phyloP scores from a whole-genome alignment of 805 yeast species.

The Wickerhamiella australiensis region DNA sequence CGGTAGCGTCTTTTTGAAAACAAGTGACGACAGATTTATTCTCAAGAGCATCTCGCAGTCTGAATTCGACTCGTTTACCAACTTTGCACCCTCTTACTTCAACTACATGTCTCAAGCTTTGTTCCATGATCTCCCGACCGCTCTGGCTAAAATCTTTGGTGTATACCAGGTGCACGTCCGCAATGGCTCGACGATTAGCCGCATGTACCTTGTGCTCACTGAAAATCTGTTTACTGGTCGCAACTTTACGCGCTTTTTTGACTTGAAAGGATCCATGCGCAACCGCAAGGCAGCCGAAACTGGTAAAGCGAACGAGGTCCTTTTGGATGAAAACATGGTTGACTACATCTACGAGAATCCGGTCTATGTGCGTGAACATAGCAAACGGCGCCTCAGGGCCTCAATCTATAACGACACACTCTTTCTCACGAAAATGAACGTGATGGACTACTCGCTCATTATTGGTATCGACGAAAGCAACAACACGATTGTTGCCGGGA shows the following conservation, averaged over 20 bases:
- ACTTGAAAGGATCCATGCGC: constrained; percentile 94
- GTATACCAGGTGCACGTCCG: constrained; percentile 87
- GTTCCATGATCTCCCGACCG: constrained; percentile 90
- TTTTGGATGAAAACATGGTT: constrained; percentile 94
- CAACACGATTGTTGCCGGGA: constrained; percentile 72
- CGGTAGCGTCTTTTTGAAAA: constrained; percentile 86
- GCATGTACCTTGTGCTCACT: constrained; percentile 88
- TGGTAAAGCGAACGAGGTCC: constrained; percentile 86
- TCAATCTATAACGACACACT: constrained; percentile 92
- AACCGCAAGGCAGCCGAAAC: constrained; percentile 95
- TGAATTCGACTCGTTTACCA: constrained; percentile 86
- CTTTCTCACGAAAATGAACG: constrained; percentile 91
- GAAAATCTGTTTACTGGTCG: constrained; percentile 84
- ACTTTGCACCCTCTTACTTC: constrained; percentile 92
- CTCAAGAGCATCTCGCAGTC: constrained; percentile 78
- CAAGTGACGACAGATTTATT: constrained; percentile 78
- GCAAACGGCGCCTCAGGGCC: constrained; percentile 71
- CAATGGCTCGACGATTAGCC: constrained; percentile 58
- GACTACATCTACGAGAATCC: constrained; percentile 96
- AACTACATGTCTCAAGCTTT: constrained; percentile 91
- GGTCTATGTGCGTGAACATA: constrained; percentile 81
- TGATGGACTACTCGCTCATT: constrained; percentile 94
- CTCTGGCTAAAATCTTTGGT: constrained; percentile 88
- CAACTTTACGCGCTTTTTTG: constrained; percentile 76
- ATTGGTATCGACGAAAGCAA: constrained; percentile 69